Evolutionary conservation across 1,139 yeast species (phyloP), one percentile per base, ranked within the genome.

Genomic region (Taphrina communis): DNA sequence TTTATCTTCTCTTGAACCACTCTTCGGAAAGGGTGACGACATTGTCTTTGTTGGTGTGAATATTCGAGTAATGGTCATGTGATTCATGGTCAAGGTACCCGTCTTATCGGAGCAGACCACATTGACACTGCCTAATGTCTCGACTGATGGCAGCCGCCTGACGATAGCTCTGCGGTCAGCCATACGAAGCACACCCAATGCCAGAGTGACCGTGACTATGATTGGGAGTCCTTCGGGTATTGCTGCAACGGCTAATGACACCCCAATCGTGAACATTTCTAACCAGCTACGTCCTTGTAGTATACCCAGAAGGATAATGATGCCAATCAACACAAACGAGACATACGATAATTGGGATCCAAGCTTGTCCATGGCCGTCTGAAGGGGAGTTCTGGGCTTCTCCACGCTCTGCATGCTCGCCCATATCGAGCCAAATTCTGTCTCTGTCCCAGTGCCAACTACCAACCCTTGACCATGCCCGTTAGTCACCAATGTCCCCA

Each of bases 171-270:
- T 89, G 73, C 92, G 88, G 68, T 86, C 86, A 4, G 98, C 97
- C 98, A 94, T 94, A 79, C 97, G 84, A 74, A 93, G 83, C 52
- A 94, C 98, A 59, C 98, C 98, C 55, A 94, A 82, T 0, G 99
- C 98, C 73, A 94, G 82, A 0, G 98, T 94, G 6, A 94, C 98
- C 4, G 98, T 93, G 57, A 94, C 98, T 77, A 94, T 93, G 75
- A 94, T 93, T 0, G 98, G 98, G 73, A 94, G 83, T 69, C 98
- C 98, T 79, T 94, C 99, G 3, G 99, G 99, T 73, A 94, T 93
- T 1, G 98, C 98, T 62, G 99, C 99, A 14, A 94, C 98, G 0
- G 98, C 98, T 72, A 94, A 82, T 1, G 97, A 91, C 11, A 94
- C 98, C 1, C 97, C 90, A 71, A 94, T 92, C 77, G 94, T 97